Percentiles rank a stretch among this genome's conserved stretches.
Evolutionary conservation across 345 rosid genomes (phyloP).

Genomic region (Geranium rotundifolium): DNA sequence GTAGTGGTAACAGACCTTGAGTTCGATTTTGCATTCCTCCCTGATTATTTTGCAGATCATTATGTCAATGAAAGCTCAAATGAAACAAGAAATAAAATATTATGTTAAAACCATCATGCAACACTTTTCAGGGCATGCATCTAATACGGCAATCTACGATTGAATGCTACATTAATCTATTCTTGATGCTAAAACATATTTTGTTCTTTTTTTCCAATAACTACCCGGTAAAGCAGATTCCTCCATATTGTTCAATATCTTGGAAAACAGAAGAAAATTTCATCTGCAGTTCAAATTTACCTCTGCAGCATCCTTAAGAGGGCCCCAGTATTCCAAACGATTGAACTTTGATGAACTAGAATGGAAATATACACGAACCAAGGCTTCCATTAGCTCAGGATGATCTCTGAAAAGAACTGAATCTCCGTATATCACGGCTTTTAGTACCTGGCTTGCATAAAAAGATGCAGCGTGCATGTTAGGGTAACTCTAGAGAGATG

Average conservation of each 20-base stretch:
- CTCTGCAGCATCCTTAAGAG: conserved; percentile 66
- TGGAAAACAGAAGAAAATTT: background rate
- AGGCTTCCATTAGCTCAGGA: conserved; percentile 59
- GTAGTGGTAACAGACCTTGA: conserved; percentile 37
- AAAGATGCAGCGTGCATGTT: background rate
- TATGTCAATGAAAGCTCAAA: background rate
- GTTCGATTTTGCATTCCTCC: conserved; percentile 33
- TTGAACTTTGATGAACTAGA: conserved; percentile 60
- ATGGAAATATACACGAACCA: conserved; percentile 79
- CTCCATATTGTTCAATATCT: background rate
- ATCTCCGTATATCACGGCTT: conserved; percentile 75
- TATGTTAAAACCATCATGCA: too few relatives aligned
- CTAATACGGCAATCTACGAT: too few relatives aligned
- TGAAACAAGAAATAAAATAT: too few relatives aligned
- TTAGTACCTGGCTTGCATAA: conserved; percentile 41
- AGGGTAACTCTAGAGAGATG: background rate
- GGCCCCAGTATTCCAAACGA: conserved; percentile 75
- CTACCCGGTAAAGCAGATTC: too few relatives aligned
- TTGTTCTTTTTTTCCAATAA: too few relatives aligned
- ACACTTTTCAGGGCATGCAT: too few relatives aligned
- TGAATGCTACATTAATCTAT: too few relatives aligned
- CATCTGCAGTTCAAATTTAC: conserved; percentile 16
- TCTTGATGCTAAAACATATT: too few relatives aligned
- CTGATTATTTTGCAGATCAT: too few relatives aligned
- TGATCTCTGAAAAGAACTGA: conserved; percentile 49